Evolutionary conservation across 2,329 filamentous ascomycete species (phyloP), one percentile per base, ranked within the genome.

Genomic region (Cercospora sesami): DNA sequence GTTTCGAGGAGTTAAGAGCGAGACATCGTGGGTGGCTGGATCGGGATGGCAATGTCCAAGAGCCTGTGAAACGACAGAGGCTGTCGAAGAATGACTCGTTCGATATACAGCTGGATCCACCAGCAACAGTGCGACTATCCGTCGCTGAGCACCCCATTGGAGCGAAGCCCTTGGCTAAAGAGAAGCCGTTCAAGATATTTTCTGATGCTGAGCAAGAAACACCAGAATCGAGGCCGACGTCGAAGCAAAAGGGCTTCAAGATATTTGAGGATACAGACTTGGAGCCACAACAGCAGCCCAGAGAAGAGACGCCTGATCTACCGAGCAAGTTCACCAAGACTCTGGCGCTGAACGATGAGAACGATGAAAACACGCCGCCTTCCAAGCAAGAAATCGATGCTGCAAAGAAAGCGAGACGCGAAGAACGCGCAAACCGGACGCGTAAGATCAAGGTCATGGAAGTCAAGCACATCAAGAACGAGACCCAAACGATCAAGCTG

Each of bases 401-500:
- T 76, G 78, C 81, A 26, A 84, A 81, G 73, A 81, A 81, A 66
- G 76, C 81, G n/a, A 77, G 82, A 42, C 79, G 80, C 60, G 83
- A 85, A 73, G 83, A 84, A 66, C 79, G 80, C 16, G 82, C 81
- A 6, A 85, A 85, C 63, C 76, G 82, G 9, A 85, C 83, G 7
- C 79, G 82, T 21, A 85, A 85, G 71, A 84, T 94, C 81, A 94
- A 96, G 80, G 81, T 91, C 58, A 90, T 92, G 81, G 93, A 97
- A 42, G 79, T 83, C 9, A 80, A 94, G 80, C 93, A 97, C 57
- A 80, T 83, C 62, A 81, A 94, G 74, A 85, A 83, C 63, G 93
- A 96, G 80, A 96, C 94, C 2, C 93, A 97, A 79, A 97, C 94
- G 63, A 92, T 98, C 79, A 95, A 96, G 84, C 91, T 93, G 66